phyloP scores from a whole-genome alignment of 2,329 filamentous ascomycete genomes.

The Verticillium klebahnii region DNA sequence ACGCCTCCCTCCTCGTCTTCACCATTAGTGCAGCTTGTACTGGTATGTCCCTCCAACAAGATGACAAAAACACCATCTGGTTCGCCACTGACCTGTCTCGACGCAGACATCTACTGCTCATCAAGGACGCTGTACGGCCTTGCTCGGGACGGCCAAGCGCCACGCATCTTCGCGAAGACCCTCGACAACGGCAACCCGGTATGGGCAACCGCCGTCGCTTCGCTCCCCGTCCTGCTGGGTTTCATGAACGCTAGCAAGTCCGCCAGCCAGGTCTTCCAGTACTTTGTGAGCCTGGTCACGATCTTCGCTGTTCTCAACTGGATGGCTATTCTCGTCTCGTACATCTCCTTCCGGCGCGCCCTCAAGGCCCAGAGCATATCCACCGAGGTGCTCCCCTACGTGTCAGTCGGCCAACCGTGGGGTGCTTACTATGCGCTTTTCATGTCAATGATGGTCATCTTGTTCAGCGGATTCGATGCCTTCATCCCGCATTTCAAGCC shows the following conservation, averaged over 20 bases:
- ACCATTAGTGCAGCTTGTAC: too few species aligned
- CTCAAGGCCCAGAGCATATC: slow-evolving; percentile 31
- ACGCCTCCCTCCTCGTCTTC: slow-evolving; percentile 15
- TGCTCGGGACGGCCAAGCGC: slow-evolving; percentile 65
- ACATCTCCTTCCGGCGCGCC: slow-evolving; percentile 31
- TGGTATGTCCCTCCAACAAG: too few species aligned
- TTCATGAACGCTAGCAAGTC: slow-evolving; percentile 68
- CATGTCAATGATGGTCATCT: slow-evolving; percentile 45
- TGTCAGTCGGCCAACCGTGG: slow-evolving; percentile 27
- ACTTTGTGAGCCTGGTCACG: slow-evolving; percentile 67
- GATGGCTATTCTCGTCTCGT: slow-evolving; percentile 48
- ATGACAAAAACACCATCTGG: too few species aligned
- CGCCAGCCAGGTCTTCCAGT: slow-evolving; percentile 63
- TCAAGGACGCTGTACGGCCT: slow-evolving; percentile 65
- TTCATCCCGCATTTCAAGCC: slow-evolving; percentile 60
- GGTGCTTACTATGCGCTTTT: slow-evolving; percentile 12
- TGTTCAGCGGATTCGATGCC: slow-evolving; percentile 59
- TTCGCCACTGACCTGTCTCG: too few species aligned
- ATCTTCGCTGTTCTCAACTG: slow-evolving; percentile 74
- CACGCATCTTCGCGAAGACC: slow-evolving; percentile 53
- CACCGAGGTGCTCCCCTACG: slow-evolving; percentile 28
- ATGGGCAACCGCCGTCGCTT: slow-evolving; percentile 63
- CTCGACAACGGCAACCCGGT: slow-evolving; percentile 65
- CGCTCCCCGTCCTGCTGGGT: slow-evolving; percentile 64
- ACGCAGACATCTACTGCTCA: slow-evolving; percentile 51